Evolutionary conservation across 768 basidiomycete species (phyloP).

Genomic region (Amanita phalloides): DNA sequence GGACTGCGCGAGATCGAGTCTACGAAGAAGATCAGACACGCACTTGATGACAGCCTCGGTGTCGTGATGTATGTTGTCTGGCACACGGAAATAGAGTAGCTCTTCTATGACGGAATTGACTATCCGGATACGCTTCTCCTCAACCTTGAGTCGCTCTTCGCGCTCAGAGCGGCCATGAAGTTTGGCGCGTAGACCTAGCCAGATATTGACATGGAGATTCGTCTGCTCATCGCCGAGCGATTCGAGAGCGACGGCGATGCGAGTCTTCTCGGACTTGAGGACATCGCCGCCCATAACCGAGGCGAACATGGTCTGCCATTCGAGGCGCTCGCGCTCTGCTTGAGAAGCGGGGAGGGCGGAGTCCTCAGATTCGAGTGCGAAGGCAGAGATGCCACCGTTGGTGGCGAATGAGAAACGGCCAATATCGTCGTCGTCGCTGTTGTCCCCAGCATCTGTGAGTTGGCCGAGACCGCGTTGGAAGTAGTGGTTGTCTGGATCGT

Average conservation of each 20-base stretch:
- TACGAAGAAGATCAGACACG: constrained; percentile 56
- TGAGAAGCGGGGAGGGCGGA: constrained; percentile 51
- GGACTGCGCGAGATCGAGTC: constrained; percentile 73
- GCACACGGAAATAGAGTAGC: constrained; percentile 64
- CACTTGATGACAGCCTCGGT: constrained; percentile 44
- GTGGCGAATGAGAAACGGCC: constrained; percentile 29
- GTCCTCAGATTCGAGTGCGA: constrained; percentile 50
- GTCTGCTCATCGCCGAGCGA: constrained; percentile 61
- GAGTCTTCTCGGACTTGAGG: constrained; percentile 87
- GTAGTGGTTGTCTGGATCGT: constrained; percentile 79
- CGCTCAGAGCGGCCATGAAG: constrained; percentile 69
- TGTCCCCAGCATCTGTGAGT: constrained; percentile 57
- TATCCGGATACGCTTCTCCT: constrained; percentile 71
- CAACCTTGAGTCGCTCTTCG: constrained; percentile 73
- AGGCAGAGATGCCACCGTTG: constrained; percentile 30
- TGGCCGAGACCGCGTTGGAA: constrained; percentile 63
- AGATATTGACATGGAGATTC: constrained; percentile 59
- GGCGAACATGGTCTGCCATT: constrained; percentile 94
- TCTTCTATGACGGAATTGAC: constrained; percentile 84
- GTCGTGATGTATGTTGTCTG: constrained; percentile 21
- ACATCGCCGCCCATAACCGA: constrained; percentile 93
- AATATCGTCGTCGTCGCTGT: constrained; percentile 57
- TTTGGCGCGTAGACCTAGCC: constrained; percentile 86
- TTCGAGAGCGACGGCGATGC: constrained; percentile 75
- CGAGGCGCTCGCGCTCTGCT: constrained; percentile 73